Conservation (phyloP, 2,329 filamentous ascomycete genomes). For the Colletotrichum gloeosporioides region DNA sequence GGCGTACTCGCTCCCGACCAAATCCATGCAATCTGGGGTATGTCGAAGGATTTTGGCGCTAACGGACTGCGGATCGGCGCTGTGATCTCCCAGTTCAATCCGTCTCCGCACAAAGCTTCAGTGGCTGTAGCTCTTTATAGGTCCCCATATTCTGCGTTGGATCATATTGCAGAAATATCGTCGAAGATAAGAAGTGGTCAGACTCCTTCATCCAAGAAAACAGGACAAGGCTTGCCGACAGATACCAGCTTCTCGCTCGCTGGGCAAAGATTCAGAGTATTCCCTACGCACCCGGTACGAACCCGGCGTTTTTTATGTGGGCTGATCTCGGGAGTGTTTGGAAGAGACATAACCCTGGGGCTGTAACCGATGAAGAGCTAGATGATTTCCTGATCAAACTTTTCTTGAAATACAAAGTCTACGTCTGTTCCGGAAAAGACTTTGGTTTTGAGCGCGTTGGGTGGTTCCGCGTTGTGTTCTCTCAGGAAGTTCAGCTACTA, state of each 20-base stretch:
- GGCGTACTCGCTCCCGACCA: slow-evolving; percentile 42
- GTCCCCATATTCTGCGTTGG: background rate
- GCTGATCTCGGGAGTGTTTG: slow-evolving; percentile 49
- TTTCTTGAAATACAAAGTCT: slow-evolving; percentile 35
- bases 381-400: background rate
- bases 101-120: slow-evolving; percentile 26
- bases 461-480: slow-evolving; percentile 45
- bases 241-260: slow-evolving; percentile 40
- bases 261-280: slow-evolving; percentile 47
- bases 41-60: slow-evolving; percentile 44
- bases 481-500: slow-evolving; percentile 34
- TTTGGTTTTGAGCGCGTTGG: slow-evolving; percentile 43
- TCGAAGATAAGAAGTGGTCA: slow-evolving; percentile 31
- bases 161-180: slow-evolving; percentile 17
- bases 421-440: slow-evolving; percentile 37
- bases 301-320: slow-evolving; percentile 63
- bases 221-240: slow-evolving; percentile 38
- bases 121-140: background rate
- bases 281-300: slow-evolving; percentile 48
- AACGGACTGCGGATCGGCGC: slow-evolving; percentile 48
- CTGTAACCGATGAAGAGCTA: slow-evolving; percentile 69
- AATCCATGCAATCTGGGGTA: slow-evolving; percentile 43
- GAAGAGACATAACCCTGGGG: slow-evolving; percentile 78
- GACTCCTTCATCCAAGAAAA: slow-evolving; percentile 50
- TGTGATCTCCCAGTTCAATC: slow-evolving; percentile 24